phyloP scores from a whole-genome alignment of 1,139 yeast species.

The Blastobotrys malaysiensis region DNA sequence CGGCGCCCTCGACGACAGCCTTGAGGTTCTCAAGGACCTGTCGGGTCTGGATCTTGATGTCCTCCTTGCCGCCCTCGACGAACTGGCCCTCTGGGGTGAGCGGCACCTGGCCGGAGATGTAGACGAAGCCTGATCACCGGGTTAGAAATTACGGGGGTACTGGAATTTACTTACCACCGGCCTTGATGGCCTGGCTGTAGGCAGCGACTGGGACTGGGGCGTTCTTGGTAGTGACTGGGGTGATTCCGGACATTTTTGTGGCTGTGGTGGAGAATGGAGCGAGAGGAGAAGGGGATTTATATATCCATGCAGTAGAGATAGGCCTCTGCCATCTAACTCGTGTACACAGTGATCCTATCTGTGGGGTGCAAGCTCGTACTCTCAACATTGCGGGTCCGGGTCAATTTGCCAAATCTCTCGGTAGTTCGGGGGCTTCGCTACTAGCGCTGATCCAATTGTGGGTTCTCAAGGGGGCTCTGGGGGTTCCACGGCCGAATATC shows the following conservation, averaged over 20 bases:
- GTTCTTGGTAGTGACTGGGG: slow-evolving; percentile 15
- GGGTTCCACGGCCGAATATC: neutral
- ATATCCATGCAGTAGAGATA: neutral
- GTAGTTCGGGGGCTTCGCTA: neutral
- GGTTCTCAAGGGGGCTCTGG: neutral
- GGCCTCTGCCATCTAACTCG: neutral
- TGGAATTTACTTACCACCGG: slow-evolving; percentile 28
- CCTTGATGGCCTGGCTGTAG: slow-evolving; percentile 90
- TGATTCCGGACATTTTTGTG: slow-evolving; percentile 13
- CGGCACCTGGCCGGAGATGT: slow-evolving; percentile 95
- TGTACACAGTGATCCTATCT: neutral
- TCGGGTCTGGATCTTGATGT: slow-evolving; percentile 74
- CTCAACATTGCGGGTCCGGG: neutral
- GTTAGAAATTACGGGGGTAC: neutral
- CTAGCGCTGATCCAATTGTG: neutral
- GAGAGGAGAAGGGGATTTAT: neutral
- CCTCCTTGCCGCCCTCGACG: slow-evolving; percentile 52
- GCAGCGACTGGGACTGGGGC: slow-evolving; percentile 93
- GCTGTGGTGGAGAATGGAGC: neutral
- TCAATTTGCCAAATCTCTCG: neutral
- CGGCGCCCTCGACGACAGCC: slow-evolving; percentile 72
- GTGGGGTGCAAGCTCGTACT: neutral
- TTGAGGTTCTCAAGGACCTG: slow-evolving; percentile 75
- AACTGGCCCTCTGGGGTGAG: slow-evolving; percentile 71
- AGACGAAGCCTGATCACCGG: slow-evolving; percentile 53